Evolutionary conservation across 176 grass and related monocot genomes (phyloP), one percentile per base, ranked within the genome.

Genomic region (Avena atlantica): DNA sequence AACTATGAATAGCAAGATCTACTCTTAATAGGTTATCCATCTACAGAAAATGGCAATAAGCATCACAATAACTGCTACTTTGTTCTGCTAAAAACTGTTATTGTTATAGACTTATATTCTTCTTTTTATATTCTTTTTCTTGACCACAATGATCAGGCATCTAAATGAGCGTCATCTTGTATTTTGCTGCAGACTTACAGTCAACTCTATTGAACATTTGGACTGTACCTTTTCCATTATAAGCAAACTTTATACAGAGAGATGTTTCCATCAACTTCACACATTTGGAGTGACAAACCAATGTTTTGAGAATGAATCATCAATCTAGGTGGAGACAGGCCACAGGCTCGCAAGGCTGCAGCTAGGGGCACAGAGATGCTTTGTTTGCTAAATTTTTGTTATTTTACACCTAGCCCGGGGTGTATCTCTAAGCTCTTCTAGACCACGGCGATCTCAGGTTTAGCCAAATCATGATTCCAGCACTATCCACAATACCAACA

Each of bases 231-330:
- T 78, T 19, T 75, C 69, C 12, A 63, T 74, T 24, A 15, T 76
- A 68, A 14, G 27, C 6, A 63, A 86, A 78, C 67, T 63, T 52
- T 29, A 62, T 23, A 84, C 9, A 72, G 29, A 47, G 45, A 66
- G 16, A 1, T 24, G 1, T 81, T 68, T 20, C 29, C 45, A 82
- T 86, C 51, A 53, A 77, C 11, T 52, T 60, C 19, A 36, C n/a
- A 44, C 2, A 0, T 34, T 59, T 49, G 40, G 12, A 50, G 5
- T 0, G 7, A 31, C 23, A 37, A 83, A 74, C 3, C 48, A 75
- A 29, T 74, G 0, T 34, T 13, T 60, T 57, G 12, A 36, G 57
- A 81, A 19, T 53, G 16, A n/a, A 81, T 68, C 59, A 36, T 77
- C 61, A 60, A 78, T 81, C 53, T 72, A 37, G 27, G 63, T 66